phyloP scores from a whole-genome alignment of 352 stramenopile species.

The Thraustotheca clavata region DNA sequence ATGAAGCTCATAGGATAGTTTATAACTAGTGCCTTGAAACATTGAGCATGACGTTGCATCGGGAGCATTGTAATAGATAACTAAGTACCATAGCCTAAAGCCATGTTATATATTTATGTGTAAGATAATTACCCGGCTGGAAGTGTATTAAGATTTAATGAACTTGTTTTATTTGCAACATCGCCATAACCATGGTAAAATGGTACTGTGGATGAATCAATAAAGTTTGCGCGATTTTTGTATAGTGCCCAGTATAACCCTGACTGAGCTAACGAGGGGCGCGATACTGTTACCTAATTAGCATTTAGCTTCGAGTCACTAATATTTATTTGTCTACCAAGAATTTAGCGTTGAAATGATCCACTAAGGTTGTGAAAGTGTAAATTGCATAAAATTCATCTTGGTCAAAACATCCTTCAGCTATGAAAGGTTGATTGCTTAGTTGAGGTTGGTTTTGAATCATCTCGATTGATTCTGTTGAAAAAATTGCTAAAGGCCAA shows the following conservation, averaged over 20 bases:
- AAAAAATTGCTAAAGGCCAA: background rate
- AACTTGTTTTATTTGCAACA: background rate
- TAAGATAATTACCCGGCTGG: background rate
- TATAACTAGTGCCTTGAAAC: background rate
- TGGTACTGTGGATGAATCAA: background rate
- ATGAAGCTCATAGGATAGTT: background rate
- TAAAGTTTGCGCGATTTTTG: slow-evolving; percentile 1
- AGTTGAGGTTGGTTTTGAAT: background rate
- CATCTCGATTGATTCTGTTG: background rate
- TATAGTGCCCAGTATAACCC: slow-evolving; percentile 9
- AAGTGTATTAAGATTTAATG: background rate
- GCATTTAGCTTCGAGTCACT: background rate
- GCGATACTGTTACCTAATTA: background rate
- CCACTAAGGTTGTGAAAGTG: background rate
- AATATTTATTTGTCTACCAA: background rate
- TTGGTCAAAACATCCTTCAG: background rate
- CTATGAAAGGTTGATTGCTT: background rate
- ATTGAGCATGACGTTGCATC: background rate
- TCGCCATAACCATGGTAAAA: background rate
- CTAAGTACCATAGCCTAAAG: background rate
- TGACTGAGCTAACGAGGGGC: background rate
- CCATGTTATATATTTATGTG: background rate
- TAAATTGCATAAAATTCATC: background rate
- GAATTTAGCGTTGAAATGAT: no score
- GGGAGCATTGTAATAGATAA: background rate